A percentile compares a stretch with the other conserved stretches of the same genome.
phyloP scores from a whole-genome alignment of 1,284 basidiomycete species.

The Cronartium quercuum region DNA sequence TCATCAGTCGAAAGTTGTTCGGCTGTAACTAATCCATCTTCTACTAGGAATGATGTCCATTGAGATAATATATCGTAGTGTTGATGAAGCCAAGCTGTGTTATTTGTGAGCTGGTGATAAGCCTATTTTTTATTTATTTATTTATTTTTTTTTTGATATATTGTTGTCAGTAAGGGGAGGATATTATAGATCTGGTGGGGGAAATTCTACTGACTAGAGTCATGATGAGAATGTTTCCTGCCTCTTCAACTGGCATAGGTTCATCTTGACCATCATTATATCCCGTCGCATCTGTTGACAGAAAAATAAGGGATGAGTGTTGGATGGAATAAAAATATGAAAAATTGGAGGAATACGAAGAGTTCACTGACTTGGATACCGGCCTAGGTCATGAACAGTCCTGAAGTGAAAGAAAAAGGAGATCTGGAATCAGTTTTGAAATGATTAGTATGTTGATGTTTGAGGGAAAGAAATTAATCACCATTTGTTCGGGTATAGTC shows the following conservation, averaged over 20 bases:
- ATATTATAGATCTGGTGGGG: not conserved
- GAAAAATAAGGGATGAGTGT: not conserved
- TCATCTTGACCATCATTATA: slow-evolving; percentile 46
- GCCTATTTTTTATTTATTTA: slow-evolving; percentile 2
- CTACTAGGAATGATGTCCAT: slow-evolving; percentile 47
- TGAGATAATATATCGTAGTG: slow-evolving; percentile 47
- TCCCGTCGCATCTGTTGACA: slow-evolving; percentile 40
- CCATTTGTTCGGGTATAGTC: slow-evolving; percentile 47
- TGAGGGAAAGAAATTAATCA: not conserved
- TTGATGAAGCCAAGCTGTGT: slow-evolving; percentile 43
- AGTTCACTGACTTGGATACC: slow-evolving; percentile 44
- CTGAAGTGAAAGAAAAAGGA: slow-evolving; percentile 33
- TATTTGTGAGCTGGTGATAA: slow-evolving; percentile 30
- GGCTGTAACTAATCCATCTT: slow-evolving; percentile 47
- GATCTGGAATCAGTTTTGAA: not conserved
- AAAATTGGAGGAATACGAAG: not conserved
- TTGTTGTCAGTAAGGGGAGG: not conserved
- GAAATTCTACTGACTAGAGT: slow-evolving; percentile 16
- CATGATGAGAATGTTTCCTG: slow-evolving; percentile 39
- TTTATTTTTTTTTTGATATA: not conserved
- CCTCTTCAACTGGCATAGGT: slow-evolving; percentile 40
- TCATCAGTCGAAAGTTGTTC: slow-evolving; percentile 48
- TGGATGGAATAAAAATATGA: not conserved
- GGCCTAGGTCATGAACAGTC: slow-evolving; percentile 48
- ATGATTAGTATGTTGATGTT: not conserved